These are phyloP conservation scores for Arthrobotrys musiformis DNA, from an alignment of 2,329 filamentous ascomycete species.

Conservation along the genomic window DNA sequence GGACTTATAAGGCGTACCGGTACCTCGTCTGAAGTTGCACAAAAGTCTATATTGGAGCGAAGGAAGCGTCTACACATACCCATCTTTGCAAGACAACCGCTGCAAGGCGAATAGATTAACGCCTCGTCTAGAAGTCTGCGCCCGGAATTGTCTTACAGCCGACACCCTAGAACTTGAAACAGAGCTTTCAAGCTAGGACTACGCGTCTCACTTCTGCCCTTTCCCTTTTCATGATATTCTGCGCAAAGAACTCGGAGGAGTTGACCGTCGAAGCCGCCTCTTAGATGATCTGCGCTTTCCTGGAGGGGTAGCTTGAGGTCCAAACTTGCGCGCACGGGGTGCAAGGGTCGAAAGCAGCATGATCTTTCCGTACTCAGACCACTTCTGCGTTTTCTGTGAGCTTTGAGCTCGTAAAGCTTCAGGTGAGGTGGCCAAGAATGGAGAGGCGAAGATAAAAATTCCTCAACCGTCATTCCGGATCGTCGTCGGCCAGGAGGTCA, in stretches of 20 bases:
- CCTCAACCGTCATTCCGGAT: conserved; percentile 36
- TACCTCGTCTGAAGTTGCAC: neutral
- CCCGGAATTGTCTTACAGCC: conserved; percentile 9
- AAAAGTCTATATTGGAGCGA: conserved; percentile 12
- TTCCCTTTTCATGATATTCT: conserved; percentile 4
- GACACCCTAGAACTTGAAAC: conserved; percentile 34
- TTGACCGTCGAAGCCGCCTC: conserved; percentile 46
- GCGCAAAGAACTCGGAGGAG: conserved; percentile 15
- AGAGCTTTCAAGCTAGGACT: conserved; percentile 9
- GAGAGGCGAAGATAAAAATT: neutral
- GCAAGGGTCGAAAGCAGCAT: neutral
- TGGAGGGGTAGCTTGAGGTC: conserved; percentile 3
- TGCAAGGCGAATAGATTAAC: conserved; percentile 12
- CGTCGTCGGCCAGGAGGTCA: conserved; percentile 16
- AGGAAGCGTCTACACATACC: conserved; percentile 3
- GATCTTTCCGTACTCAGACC: neutral
- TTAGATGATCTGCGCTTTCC: conserved; percentile 36
- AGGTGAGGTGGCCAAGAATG: neutral
- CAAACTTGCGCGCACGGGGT: neutral
- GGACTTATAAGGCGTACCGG: neutral
- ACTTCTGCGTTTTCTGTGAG: neutral
- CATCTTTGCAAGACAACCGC: neutral
- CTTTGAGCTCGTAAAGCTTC: neutral
- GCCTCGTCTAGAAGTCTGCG: conserved; percentile 8
- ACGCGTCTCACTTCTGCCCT: conserved; percentile 23